These are phyloP conservation scores for Conticribra weissflogii DNA, from an alignment of 108 stramenopile genomes.

Conservation along the genomic window DNA sequence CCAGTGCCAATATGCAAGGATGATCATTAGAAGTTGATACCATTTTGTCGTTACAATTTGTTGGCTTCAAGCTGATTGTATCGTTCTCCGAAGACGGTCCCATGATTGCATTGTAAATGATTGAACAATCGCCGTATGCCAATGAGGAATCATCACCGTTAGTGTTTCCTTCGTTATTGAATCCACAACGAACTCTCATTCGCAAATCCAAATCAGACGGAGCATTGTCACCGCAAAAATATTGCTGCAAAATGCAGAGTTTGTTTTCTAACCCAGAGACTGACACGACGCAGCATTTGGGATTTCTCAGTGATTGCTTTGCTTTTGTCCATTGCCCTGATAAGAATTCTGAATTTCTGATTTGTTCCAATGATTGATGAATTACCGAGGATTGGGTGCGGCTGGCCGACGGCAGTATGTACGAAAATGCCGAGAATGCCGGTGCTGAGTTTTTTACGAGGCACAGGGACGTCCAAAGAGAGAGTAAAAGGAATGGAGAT, in stretches of 20 bases:
- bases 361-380: too few species aligned
- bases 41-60: background rate
- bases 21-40: background rate
- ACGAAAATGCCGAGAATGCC: too few species aligned
- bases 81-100: conserved; percentile 13
- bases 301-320: conserved; percentile 42
- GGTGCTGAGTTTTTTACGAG: too few species aligned
- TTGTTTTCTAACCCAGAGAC: conserved; percentile 34
- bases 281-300: conserved; percentile 50
- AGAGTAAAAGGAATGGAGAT: too few species aligned
- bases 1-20: conserved; percentile 40
- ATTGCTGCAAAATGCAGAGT: conserved; percentile 27
- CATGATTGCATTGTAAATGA: conserved; percentile 36
- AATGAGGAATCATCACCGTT: too few species aligned
- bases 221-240: conserved; percentile 41
- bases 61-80: conserved; percentile 1
- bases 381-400: too few species aligned
- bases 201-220: conserved; percentile 54
- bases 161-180: background rate
- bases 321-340: conserved; percentile 35
- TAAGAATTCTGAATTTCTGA: too few species aligned
- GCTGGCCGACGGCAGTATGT: too few species aligned
- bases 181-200: conserved; percentile 39
- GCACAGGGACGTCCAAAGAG: too few species aligned
- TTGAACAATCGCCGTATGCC: conserved; percentile 42